These are phyloP conservation scores for Mycena floridula DNA, from an alignment of 768 basidiomycete genomes.

Conservation along the genomic window DNA sequence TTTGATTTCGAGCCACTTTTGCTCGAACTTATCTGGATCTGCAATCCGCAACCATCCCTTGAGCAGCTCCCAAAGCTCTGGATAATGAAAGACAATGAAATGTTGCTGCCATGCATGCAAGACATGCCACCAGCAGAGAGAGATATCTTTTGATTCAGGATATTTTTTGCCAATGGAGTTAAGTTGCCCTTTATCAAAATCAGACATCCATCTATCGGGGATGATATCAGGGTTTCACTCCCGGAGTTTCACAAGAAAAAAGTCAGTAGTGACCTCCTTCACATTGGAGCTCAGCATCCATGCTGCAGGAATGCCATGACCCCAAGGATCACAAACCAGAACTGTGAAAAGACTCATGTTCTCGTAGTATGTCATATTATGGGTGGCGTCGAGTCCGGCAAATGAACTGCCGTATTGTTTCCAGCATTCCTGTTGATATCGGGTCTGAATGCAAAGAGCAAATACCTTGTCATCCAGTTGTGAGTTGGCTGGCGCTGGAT, in stretches of 20 bases:
- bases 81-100: conserved; percentile 2
- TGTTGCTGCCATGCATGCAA: conserved; percentile 9
- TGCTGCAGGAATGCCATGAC: conserved; percentile 4
- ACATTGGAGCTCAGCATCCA: conserved; percentile 6
- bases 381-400: no score
- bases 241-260: not conserved
- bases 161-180: conserved; percentile 3
- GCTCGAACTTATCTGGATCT: not conserved
- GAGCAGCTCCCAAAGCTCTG: conserved; percentile 3
- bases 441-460: conserved; percentile 4
- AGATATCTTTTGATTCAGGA: not conserved
- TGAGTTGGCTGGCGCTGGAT: conserved; percentile 1
- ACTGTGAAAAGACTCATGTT: not conserved
- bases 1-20: conserved; percentile 1
- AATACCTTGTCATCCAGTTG: not conserved
- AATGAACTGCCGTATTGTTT: not conserved
- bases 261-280: conserved; percentile 2
- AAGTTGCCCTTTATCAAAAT: conserved; percentile 5
- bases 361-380: not conserved
- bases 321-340: conserved; percentile 1
- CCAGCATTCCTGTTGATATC: conserved; percentile 3
- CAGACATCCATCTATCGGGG: conserved; percentile 3
- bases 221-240: not conserved
- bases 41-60: not conserved
- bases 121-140: conserved; percentile 9